Conservation (phyloP, 75 land plant genomes). For the Selaginella tamariscina region DNA sequence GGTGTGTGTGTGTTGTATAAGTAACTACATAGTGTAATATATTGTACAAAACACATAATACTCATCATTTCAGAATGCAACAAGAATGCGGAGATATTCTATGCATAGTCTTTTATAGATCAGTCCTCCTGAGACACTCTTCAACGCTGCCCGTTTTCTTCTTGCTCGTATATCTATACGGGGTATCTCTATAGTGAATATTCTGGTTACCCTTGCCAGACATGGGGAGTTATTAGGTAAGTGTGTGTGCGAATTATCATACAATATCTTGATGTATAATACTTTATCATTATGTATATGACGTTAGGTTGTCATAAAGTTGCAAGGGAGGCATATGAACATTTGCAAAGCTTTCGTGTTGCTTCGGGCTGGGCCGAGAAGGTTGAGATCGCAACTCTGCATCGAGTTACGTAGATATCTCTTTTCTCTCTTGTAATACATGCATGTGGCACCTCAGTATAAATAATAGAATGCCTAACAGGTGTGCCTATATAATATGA, state of each 20-base stretch:
- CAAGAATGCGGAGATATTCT: not conserved
- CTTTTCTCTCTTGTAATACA: no score
- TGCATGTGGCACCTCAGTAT: no score
- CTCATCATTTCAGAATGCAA: not conserved
- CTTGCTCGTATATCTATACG: constrained; percentile 18
- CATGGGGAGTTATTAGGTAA: constrained; percentile 33
- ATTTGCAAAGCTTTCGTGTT: constrained; percentile 19
- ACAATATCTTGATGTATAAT: not conserved
- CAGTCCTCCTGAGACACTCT: constrained; percentile 33
- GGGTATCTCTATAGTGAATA: constrained; percentile 27
- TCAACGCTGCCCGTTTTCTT: constrained; percentile 25
- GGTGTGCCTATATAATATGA: no score
- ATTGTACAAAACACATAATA: no score
- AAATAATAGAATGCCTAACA: no score
- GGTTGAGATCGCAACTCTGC: constrained; percentile 26
- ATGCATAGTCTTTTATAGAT: constrained; percentile 28
- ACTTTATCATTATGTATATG: not conserved
- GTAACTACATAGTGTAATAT: no score
- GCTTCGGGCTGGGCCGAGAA: constrained; percentile 32
- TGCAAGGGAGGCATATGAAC: constrained; percentile 25
- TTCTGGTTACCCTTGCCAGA: constrained; percentile 32
- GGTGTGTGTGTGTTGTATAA: not conserved
- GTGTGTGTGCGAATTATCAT: not conserved
- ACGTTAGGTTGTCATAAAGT: constrained; percentile 25
- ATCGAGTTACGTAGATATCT: no score